Evolutionary conservation across 1,284 basidiomycete genomes (phyloP).

Genomic region (Sparassis latifolia): DNA sequence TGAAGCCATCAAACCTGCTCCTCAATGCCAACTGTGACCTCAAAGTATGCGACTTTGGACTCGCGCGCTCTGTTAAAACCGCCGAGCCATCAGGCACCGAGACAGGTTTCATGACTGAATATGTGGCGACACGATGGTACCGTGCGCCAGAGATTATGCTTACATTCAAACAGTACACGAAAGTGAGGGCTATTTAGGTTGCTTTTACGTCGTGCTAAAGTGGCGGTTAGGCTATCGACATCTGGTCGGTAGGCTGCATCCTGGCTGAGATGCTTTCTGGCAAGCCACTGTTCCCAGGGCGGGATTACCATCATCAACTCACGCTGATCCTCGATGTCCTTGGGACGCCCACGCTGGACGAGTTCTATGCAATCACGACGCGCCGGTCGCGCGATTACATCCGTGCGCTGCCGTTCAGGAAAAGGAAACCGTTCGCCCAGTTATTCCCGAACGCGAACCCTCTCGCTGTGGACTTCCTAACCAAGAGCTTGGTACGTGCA

Average conservation of each 20-base stretch:
- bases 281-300: constrained; percentile 91
- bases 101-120: constrained; percentile 92
- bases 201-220: constrained; percentile 10
- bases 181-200: constrained; percentile 38
- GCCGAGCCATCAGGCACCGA: constrained; percentile 80
- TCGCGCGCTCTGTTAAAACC: constrained; percentile 83
- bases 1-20: constrained; percentile 90
- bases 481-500: constrained; percentile 74
- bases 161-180: constrained; percentile 94
- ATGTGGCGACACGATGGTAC: constrained; percentile 92
- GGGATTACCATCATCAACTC: constrained; percentile 95
- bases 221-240: constrained; percentile 72
- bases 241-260: constrained; percentile 97
- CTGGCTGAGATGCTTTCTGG: constrained; percentile 95
- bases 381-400: constrained; percentile 86
- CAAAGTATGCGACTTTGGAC: constrained; percentile 69
- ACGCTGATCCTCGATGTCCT: constrained; percentile 87
- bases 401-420: constrained; percentile 82
- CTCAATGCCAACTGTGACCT: constrained; percentile 94
- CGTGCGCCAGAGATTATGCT: constrained; percentile 96
- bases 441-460: constrained; percentile 87
- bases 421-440: constrained; percentile 69
- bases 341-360: constrained; percentile 88
- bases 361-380: constrained; percentile 88
- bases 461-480: constrained; percentile 85